These are phyloP conservation scores for Neurospora pannonica DNA, from an alignment of 495 filamentous ascomycete genomes.

Conservation along the genomic window DNA sequence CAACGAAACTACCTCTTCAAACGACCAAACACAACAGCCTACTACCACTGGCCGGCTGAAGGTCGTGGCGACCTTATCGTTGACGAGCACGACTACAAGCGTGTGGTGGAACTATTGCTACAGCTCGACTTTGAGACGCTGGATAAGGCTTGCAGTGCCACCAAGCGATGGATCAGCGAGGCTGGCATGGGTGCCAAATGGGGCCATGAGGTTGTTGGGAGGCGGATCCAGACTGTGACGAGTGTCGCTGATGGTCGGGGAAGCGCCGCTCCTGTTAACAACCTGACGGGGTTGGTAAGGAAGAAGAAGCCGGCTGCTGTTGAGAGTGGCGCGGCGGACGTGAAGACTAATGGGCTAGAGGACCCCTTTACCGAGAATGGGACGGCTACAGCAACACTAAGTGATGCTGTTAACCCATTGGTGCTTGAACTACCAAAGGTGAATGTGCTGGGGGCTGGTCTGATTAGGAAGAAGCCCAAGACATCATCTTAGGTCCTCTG, in stretches of 20 bases:
- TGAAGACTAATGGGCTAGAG: slow-evolving; percentile 5
- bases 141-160: slow-evolving; percentile 58
- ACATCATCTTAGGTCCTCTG: not conserved
- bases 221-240: slow-evolving; percentile 11
- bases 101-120: slow-evolving; percentile 69
- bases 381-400: not conserved
- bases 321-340: not conserved
- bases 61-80: slow-evolving; percentile 64
- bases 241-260: slow-evolving; percentile 3
- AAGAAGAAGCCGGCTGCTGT: slow-evolving; percentile 19
- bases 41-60: slow-evolving; percentile 59
- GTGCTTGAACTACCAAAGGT: slow-evolving; percentile 25
- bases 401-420: not conserved
- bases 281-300: slow-evolving; percentile 29
- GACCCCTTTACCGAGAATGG: not conserved
- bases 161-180: slow-evolving; percentile 59
- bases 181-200: slow-evolving; percentile 30
- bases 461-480: slow-evolving; percentile 64
- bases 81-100: slow-evolving; percentile 62
- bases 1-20: slow-evolving; percentile 28
- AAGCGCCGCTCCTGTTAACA: slow-evolving; percentile 14
- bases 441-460: slow-evolving; percentile 47
- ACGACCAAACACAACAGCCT: slow-evolving; percentile 39
- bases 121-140: slow-evolving; percentile 72
- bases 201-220: slow-evolving; percentile 37